Evolutionary conservation across 805 yeast genomes (phyloP), one percentile per base, ranked within the genome.

Genomic region (Candida nemodendra): DNA sequence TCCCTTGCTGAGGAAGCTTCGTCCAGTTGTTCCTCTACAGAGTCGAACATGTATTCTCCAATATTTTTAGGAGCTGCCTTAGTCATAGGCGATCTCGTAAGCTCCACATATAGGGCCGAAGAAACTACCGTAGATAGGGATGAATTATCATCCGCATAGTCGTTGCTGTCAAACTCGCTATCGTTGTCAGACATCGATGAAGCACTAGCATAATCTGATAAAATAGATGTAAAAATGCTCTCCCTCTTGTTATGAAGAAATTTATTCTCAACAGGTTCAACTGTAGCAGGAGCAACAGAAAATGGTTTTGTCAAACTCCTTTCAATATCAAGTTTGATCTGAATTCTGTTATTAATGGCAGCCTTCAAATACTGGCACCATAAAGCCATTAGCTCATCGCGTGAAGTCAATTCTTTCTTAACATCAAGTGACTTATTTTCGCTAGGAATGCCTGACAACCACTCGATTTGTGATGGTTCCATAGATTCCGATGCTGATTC

Each of bases 281-380:
- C 22, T 18, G 32, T 7, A 7, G 7, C 22, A 9, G 13, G 13
- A 14, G 29, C 7, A 26, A 26, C 16, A 9, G n/a, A 9, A 13
- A 13, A 13, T 21, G 40, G 38, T 12, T 27, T 38, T 6, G 41
- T 30, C 5, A 47, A 30, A 14, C 30, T 30, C 16, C 33, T 42
- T 12, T 39, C 42, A 26, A 59, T 40, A 28, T 57, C 62, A 9
- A 59, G 23, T 18, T 58, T 56, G 45, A 61, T 50, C 26, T 47
- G 53, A 22, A 61, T 51, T 26, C 65, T 50, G 30, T 49, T 53
- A 16, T 42, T 42, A 14, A 61, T 43, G 9, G 47, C 50, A 4
- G 39, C 37, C 34, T 50, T 53, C 27, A 61, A 27, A 36, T 53
- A 56, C 24, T 59, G 60, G 3, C 41, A 34, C 66, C 66, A 61